Base-by-base conservation (phyloP, 2,329 filamentous ascomycete species). In the Trichoderma sp. region DNA sequence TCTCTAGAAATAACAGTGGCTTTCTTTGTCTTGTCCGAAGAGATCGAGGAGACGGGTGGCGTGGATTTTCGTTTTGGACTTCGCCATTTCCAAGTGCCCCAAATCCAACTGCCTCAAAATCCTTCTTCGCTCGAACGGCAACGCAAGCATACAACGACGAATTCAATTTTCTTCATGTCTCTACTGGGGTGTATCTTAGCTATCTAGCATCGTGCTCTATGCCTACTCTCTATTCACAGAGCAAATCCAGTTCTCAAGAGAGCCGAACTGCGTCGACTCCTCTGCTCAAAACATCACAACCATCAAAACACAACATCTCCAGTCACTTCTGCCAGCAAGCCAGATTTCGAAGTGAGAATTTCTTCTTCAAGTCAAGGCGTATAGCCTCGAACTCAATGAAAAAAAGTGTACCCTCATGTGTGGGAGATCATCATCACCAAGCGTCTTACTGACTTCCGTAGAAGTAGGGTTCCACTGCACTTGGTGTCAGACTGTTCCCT, bases 321-420 rank as follows among this genome's bases (percentile, higher is more conserved):
- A 35, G 18, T 8, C 6, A 3, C 14, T 14, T n/a, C n/a, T 14
- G 8, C 38, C 38, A 64, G n/a, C 38, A 18, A 24, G 7, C 24
- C 38, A 50, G n/a, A 62, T 29, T 50, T 18, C 24, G 6, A n/a
- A 62, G 67, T 11, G 18, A 72, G 59, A 64, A 33, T 16, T 71
- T 72, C 71, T 76, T 79, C 77, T 79, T 75, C 38, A 75, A 76
- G 69, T 63, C 64, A 74, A 75, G 69, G 77, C 72, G 9, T 75
- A 64, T 75, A 74, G 67, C 76, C 65, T 71, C 59, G 35, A 56
- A 16, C 76, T 76, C 74, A 77, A 77, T 76, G 76, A 77, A 77
- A 77, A 68, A 41, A 56, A 38, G 14, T n/a, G 31, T 24, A 53
- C 71, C 71, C 62, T 73, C 71, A 73, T 66, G 9, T 60, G 45